Evolutionary conservation across 73 alveolate species (phyloP).

Genomic region (Uronychia binucleata): DNA sequence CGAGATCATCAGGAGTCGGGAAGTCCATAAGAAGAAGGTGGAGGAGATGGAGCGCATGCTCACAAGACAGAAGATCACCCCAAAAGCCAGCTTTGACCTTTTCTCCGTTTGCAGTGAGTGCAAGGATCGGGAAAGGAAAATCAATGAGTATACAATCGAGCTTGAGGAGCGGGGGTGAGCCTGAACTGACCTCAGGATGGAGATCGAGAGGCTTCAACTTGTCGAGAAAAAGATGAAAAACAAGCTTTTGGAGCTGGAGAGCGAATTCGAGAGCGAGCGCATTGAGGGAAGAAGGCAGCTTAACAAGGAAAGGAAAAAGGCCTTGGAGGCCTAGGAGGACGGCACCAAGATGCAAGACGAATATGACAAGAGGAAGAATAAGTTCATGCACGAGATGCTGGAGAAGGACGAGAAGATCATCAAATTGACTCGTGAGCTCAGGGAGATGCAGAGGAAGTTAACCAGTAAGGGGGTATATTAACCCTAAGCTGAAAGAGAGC

Average conservation of each 20-base stretch:
- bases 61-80: not conserved
- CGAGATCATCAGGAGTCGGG: not conserved
- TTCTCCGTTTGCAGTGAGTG: not conserved
- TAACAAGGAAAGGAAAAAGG: conserved; percentile 12
- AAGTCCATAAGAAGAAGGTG: not conserved
- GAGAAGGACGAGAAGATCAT: conserved; percentile 29
- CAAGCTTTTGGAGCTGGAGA: not conserved
- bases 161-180: no score
- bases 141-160: no score
- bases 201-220: not conserved
- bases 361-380: not conserved
- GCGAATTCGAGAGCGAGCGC: not conserved
- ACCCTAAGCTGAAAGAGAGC: not conserved
- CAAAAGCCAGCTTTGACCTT: not conserved
- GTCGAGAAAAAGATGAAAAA: not conserved
- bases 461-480: not conserved
- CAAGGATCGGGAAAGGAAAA: not conserved
- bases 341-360: not conserved
- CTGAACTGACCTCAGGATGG: no score
- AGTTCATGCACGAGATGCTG: conserved; percentile 13
- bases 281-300: conserved; percentile 13
- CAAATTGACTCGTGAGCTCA: conserved; percentile 8
- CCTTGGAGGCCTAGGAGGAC: conserved; percentile 3
- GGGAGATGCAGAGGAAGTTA: conserved; percentile 30
- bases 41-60: not conserved